Base-by-base conservation (phyloP, 2,329 filamentous ascomycete species). In the Verticillium nonalfalfae region DNA sequence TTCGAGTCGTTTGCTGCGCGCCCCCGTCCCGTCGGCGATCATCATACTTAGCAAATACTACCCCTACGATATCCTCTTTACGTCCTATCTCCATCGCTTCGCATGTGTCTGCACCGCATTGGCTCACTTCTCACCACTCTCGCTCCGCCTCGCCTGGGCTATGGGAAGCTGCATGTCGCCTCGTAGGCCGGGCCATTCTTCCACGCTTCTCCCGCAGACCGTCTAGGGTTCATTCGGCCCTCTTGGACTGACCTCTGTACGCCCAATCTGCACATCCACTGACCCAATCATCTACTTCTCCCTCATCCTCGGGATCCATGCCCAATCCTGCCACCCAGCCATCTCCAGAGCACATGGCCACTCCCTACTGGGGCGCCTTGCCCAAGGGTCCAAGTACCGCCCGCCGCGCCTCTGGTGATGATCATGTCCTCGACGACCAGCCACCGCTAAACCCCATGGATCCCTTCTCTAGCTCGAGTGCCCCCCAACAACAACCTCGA, bases 281-380 rank as follows among this genome's bases (percentile, higher is more conserved):
- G 45, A 52, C 10, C 45, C 45, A 52, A 52, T 52, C 45, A 52
- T 21, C 45, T 18, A 52, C 45, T 52, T 52, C 45, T 52, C 7
- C n/a, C 45, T 52, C n/a, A 52, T 52, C n/a, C n/a, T 18, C 11
- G 21, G 18, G 45, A 18, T 18, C 45, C 45, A 52, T n/a, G 18
- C 45, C 45, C 18, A 52, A 18, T 14, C 45, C 45, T 9, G 45
- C 13, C 45, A 52, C 15, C 45, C 45, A 52, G 45, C 45, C 45
- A 26, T 52, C 45, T n/a, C 18, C 45, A 52, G 45, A 52, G 45
- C 45, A 71, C 72, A 82, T 82, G 79, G 74, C 79, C 60, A 68
- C 80, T 62, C 79, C 81, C 45, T 86, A 86, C 75, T 86, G 84
- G 84, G 83, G 83, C 71, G 74, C 84, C 69, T 75, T 86, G 64